These are phyloP conservation scores for Hirschioporus abietinus DNA, from an alignment of 768 basidiomycete species.

Conservation along the genomic window DNA sequence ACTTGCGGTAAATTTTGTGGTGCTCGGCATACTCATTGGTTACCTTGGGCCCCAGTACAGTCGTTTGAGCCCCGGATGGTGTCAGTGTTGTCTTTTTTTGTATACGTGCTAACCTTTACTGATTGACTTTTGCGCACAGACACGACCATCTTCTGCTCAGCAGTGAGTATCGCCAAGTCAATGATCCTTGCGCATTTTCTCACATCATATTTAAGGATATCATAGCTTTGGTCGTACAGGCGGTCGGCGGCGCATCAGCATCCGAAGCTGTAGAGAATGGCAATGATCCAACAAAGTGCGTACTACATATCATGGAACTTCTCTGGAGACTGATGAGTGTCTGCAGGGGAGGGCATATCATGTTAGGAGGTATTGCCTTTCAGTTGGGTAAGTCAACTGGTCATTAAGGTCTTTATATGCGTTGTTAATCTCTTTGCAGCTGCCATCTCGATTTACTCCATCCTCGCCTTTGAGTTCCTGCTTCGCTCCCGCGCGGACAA, in stretches of 20 bases:
- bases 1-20: slow-evolving; percentile 16
- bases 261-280: slow-evolving; percentile 14
- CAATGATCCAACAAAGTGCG: slow-evolving; percentile 4
- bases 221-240: slow-evolving; percentile 23
- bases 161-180: slow-evolving; percentile 10
- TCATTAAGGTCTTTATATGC: not conserved
- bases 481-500: slow-evolving; percentile 12
- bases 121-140: not conserved
- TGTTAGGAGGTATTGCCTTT: slow-evolving; percentile 14
- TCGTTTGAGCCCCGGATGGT: slow-evolving; percentile 12
- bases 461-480: slow-evolving; percentile 24
- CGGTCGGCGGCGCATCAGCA: slow-evolving; percentile 23
- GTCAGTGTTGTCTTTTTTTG: slow-evolving; percentile 5
- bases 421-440: slow-evolving; percentile 9
- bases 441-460: slow-evolving; percentile 22
- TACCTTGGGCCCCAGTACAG: slow-evolving; percentile 18
- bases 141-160: slow-evolving; percentile 9
- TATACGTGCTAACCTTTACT: not conserved
- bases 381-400: slow-evolving; percentile 5
- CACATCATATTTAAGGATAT: slow-evolving; percentile 15
- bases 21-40: slow-evolving; percentile 16
- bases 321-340: not conserved
- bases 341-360: slow-evolving; percentile 11
- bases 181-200: slow-evolving; percentile 2
- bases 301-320: slow-evolving; percentile 4